phyloP scores from a whole-genome alignment of 148 eudicot species.

The Arbutus unedo region DNA sequence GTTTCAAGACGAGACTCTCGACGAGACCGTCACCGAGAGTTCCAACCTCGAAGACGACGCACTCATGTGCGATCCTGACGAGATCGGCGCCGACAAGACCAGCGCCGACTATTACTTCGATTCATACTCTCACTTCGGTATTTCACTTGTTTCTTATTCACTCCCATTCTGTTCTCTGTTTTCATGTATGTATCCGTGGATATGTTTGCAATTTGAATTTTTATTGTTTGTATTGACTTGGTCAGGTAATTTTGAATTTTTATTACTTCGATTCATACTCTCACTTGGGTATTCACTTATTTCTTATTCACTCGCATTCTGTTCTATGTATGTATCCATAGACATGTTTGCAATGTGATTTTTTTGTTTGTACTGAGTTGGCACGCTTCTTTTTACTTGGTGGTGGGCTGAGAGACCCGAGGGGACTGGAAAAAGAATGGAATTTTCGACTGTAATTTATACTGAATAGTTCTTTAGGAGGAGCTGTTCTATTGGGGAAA shows the following conservation, averaged over 20 bases:
- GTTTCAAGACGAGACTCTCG: slow-evolving; percentile 25
- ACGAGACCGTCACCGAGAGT: slow-evolving; percentile 39
- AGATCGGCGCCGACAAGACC: slow-evolving; percentile 56
- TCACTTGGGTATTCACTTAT: not conserved
- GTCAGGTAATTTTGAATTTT: not conserved
- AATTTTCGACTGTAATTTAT: not conserved
- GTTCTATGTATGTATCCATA: not conserved
- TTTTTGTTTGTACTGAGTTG: not conserved
- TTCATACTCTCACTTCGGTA: slow-evolving; percentile 98
- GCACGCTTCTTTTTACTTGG: not conserved
- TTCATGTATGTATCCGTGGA: not conserved
- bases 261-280: not conserved
- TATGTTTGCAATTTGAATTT: not conserved
- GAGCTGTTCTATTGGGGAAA: not conserved
- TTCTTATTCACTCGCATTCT: not conserved
- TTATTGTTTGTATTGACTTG: not conserved
- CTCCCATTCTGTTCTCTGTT: not conserved
- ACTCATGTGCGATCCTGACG: slow-evolving; percentile 50
- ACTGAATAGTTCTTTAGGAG: not conserved
- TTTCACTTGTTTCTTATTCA: not conserved
- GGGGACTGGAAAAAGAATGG: too few species aligned
- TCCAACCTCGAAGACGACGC: slow-evolving; percentile 48
- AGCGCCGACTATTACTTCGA: slow-evolving; percentile 99
- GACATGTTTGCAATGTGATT: not conserved
- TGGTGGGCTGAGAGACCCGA: not conserved